Evolutionary conservation across 495 filamentous ascomycete genomes (phyloP).

Genomic region (Penicillium cataractarum): DNA sequence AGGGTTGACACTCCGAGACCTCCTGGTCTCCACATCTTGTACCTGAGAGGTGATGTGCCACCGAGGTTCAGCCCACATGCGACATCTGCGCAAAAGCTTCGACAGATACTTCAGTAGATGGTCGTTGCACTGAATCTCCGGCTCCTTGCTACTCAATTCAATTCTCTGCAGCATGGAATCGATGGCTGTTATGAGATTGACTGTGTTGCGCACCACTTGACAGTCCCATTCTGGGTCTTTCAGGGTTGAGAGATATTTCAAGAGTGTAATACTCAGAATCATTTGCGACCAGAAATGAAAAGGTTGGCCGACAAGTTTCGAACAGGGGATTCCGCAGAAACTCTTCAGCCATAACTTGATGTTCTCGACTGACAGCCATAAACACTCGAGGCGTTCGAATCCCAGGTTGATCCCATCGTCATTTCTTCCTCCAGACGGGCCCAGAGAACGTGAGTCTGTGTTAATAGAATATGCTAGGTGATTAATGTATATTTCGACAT

Average conservation of each 20-base stretch:
- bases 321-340: conserved; percentile 34
- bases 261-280: conserved; percentile 35
- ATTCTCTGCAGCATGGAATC: conserved; percentile 33
- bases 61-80: conserved; percentile 25
- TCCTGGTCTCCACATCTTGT: not conserved
- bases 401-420: conserved; percentile 18
- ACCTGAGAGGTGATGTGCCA: conserved; percentile 17
- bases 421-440: conserved; percentile 12
- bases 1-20: not conserved
- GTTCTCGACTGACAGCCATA: conserved; percentile 39
- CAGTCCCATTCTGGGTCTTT: conserved; percentile 46
- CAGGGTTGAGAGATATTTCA: conserved; percentile 44
- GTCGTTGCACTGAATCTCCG: conserved; percentile 30
- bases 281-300: conserved; percentile 45
- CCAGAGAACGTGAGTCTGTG: conserved; percentile 18
- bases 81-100: conserved; percentile 31
- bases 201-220: conserved; percentile 36
- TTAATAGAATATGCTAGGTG: conserved; percentile 32
- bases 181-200: conserved; percentile 34
- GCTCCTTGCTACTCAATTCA: conserved; percentile 30
- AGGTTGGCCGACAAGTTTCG: conserved; percentile 28
- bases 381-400: conserved; percentile 39
- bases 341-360: conserved; percentile 40
- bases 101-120: conserved; percentile 31
- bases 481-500: conserved; percentile 44